Percentiles rank a stretch among this genome's conserved stretches.
Evolutionary conservation across 768 basidiomycete species (phyloP).

Genomic region (Hirschioporus abietinus): DNA sequence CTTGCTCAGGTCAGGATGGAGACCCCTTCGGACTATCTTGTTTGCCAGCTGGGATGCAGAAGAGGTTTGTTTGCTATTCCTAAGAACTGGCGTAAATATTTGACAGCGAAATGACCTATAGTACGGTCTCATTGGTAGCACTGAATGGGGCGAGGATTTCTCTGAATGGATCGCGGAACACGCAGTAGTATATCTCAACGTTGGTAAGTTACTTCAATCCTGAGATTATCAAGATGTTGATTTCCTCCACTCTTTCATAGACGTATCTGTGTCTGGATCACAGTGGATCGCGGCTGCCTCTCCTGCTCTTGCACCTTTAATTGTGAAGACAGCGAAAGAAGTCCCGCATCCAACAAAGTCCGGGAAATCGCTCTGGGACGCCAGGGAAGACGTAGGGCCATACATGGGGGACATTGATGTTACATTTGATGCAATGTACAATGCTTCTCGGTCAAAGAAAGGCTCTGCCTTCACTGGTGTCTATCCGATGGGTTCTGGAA

Average conservation of each 20-base stretch:
- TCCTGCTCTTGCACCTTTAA: constrained; percentile 76
- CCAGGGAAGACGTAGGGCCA: constrained; percentile 52
- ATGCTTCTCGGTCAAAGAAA: constrained; percentile 27
- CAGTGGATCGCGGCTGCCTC: constrained; percentile 54
- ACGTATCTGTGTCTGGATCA: constrained; percentile 60
- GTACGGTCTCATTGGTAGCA: constrained; percentile 77
- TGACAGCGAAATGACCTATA: constrained; percentile 14
- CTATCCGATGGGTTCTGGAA: constrained; percentile 69
- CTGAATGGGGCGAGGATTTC: constrained; percentile 95
- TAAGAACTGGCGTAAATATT: background rate
- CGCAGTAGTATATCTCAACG: constrained; percentile 83
- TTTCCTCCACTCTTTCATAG: constrained; percentile 24
- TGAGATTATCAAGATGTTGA: background rate
- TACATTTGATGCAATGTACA: constrained; percentile 37
- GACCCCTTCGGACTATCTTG: constrained; percentile 68
- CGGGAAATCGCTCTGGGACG: constrained; percentile 75
- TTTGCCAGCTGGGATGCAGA: constrained; percentile 77
- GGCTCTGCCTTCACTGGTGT: constrained; percentile 32
- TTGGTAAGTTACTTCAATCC: constrained; percentile 30
- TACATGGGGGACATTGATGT: constrained; percentile 39
- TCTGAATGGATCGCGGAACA: constrained; percentile 71
- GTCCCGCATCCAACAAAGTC: constrained; percentile 67
- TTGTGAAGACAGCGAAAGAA: constrained; percentile 61
- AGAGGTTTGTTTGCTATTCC: constrained; percentile 34
- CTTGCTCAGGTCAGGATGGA: constrained; percentile 72